A percentile compares a stretch with the other conserved stretches of the same genome.
These are phyloP conservation scores for Grosmannia serpens DNA, from an alignment of 2,329 filamentous ascomycete genomes.

Conservation along the genomic window DNA sequence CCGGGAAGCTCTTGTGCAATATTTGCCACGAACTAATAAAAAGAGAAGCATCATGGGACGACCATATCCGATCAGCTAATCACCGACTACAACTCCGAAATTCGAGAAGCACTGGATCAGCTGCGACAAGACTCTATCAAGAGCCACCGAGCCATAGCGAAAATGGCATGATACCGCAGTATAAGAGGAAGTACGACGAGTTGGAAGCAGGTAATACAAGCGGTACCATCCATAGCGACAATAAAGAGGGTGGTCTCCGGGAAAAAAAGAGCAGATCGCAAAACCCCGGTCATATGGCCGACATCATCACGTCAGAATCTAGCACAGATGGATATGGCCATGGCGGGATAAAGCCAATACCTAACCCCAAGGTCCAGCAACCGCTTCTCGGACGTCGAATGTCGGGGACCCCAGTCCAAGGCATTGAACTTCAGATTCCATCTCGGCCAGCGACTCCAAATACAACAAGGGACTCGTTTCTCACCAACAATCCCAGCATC, in stretches of 20 bases:
- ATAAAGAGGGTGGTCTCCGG: neutral
- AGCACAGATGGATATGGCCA: neutral
- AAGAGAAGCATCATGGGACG: slow-evolving; percentile 55
- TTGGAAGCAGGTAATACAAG: slow-evolving; percentile 2
- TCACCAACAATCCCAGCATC: neutral
- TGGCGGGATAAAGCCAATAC: slow-evolving; percentile 3
- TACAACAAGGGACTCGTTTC: neutral
- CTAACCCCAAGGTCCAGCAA: slow-evolving; percentile 4
- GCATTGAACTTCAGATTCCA: slow-evolving; percentile 50
- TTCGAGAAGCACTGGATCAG: neutral
- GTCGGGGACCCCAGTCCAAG: slow-evolving; percentile 41
- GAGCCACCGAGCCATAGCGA: neutral
- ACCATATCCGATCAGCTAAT: slow-evolving; percentile 39
- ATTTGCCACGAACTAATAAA: slow-evolving; percentile 55
- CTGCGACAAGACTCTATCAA: neutral
- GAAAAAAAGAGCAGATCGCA: neutral
- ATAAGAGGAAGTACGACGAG: neutral
- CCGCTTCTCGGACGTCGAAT: slow-evolving; percentile 32
- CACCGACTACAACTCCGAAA: slow-evolving; percentile 27
- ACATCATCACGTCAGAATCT: neutral
- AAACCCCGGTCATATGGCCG: neutral
- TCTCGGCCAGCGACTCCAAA: slow-evolving; percentile 51
- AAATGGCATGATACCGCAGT: neutral
- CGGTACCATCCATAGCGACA: neutral
- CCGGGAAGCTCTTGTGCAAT: slow-evolving; percentile 56